Evolutionary conservation across 768 basidiomycete genomes (phyloP).

Genomic region (Sporobolomyces phaffii): DNA sequence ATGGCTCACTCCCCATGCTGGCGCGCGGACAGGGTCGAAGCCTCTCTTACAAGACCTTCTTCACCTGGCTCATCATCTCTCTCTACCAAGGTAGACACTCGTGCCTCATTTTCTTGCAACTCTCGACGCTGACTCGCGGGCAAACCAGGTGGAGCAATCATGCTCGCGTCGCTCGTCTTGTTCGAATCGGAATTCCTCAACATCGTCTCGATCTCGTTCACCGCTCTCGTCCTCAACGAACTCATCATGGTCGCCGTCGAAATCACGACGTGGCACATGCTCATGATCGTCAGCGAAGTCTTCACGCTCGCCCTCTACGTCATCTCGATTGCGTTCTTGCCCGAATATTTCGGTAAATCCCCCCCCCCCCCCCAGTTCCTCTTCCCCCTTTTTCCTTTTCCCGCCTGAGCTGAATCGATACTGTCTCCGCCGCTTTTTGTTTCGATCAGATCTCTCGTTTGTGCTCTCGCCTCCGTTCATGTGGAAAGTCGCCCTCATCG

Average conservation of each 20-base stretch:
- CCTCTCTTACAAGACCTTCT: conserved; percentile 95
- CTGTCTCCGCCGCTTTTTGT: no score
- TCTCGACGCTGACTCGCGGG: neutral
- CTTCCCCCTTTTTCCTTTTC: no score
- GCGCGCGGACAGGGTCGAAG: conserved; percentile 65
- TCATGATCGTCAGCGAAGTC: conserved; percentile 89
- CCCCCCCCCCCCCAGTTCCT: no score
- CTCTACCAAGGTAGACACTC: conserved; percentile 99
- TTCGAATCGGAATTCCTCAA: conserved; percentile 97
- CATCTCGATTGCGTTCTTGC: conserved; percentile 83
- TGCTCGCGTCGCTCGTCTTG: conserved; percentile 92
- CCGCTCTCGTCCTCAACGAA: conserved; percentile 89
- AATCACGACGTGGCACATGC: conserved; percentile 95
- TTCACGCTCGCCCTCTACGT: conserved; percentile 83
- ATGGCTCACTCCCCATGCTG: neutral
- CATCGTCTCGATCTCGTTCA: conserved; percentile 97
- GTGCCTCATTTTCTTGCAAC: conserved; percentile 42
- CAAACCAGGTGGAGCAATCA: conserved; percentile 79
- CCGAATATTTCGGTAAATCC: conserved; percentile 89
- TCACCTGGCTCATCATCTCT: conserved; percentile 95
- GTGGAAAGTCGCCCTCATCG: conserved; percentile 93
- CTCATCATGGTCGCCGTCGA: conserved; percentile 98
- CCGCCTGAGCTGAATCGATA: no score
- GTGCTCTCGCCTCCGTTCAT: conserved; percentile 79
- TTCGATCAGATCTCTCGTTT: conserved; percentile 73